These are phyloP conservation scores for Chlorella ohadii DNA, from an alignment of 139 green algal genomes.

Conservation along the genomic window DNA sequence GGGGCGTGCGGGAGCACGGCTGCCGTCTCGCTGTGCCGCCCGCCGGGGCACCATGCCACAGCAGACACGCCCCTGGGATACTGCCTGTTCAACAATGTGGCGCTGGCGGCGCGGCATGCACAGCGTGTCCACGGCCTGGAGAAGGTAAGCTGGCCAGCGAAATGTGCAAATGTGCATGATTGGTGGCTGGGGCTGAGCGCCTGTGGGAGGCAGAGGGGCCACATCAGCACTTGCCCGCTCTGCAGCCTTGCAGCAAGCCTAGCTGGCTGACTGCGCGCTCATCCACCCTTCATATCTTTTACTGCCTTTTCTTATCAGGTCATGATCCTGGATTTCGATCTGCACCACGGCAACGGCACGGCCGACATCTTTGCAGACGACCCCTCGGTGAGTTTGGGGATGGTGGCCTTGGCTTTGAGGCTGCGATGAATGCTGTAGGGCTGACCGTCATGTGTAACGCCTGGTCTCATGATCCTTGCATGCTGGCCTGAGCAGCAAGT, in stretches of 20 bases:
- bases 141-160: not conserved
- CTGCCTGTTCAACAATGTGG: slow-evolving; percentile 86
- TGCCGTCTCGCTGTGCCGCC: slow-evolving; percentile 49
- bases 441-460: too few species aligned
- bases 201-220: too few species aligned
- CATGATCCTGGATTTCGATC: slow-evolving; percentile 92
- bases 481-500: too few species aligned
- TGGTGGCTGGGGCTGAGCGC: not conserved
- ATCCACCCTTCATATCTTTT: not conserved
- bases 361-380: slow-evolving; percentile 86
- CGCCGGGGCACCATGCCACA: slow-evolving; percentile 90
- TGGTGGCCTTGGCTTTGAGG: too few species aligned
- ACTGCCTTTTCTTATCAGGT: slow-evolving; percentile 52
- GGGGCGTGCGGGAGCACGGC: not conserved
- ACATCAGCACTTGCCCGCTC: too few species aligned
- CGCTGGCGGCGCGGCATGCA: slow-evolving; percentile 75
- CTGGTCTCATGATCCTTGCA: too few species aligned
- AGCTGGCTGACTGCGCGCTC: not conserved
- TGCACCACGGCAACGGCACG: slow-evolving; percentile 88
- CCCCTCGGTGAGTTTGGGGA: slow-evolving; percentile 81
- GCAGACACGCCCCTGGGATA: slow-evolving; percentile 69
- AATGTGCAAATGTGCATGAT: not conserved
- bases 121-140: slow-evolving; percentile 42
- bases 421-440: too few species aligned
- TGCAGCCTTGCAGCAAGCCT: not conserved